Percentiles rank a stretch among this genome's conserved stretches.
These are phyloP conservation scores for Dimocarpus longan DNA, from an alignment of 345 rosid genomes.

Conservation along the genomic window DNA sequence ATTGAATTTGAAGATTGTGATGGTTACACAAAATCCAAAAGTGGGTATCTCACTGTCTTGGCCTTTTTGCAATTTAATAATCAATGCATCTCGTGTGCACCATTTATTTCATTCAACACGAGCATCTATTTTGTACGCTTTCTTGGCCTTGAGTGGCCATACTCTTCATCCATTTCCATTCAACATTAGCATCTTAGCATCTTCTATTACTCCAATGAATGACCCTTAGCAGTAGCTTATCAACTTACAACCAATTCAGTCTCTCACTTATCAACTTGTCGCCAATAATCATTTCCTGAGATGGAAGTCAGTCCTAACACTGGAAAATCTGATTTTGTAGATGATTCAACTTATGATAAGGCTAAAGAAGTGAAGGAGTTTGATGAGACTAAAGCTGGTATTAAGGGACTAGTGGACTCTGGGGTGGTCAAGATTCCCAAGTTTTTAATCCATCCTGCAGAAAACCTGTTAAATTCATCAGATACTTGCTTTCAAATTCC, in stretches of 20 bases:
- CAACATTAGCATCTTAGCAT: constrained; percentile 8
- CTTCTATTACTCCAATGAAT: constrained; percentile 8
- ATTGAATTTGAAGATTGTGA: not conserved
- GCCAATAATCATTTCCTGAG: not conserved
- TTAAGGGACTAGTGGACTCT: constrained; percentile 48
- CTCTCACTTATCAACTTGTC: not conserved
- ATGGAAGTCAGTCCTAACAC: constrained; percentile 23
- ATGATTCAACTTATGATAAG: constrained; percentile 34
- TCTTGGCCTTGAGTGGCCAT: constrained; percentile 12
- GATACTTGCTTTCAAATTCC: constrained; percentile 32
- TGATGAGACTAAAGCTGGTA: constrained; percentile 30
- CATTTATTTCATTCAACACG: not conserved
- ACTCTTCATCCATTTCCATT: not conserved
- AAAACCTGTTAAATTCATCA: constrained; percentile 7
- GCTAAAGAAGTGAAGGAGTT: constrained; percentile 34
- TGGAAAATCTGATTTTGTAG: not conserved
- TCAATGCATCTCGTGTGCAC: constrained; percentile 8
- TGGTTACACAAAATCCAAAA: constrained; percentile 8
- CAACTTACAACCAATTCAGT: not conserved
- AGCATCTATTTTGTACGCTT: constrained; percentile 17
- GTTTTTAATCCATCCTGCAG: constrained; percentile 40
- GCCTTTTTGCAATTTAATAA: not conserved
- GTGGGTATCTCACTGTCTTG: constrained; percentile 12
- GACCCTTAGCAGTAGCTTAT: not conserved
- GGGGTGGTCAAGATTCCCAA: constrained; percentile 43